A percentile compares a stretch with the other conserved stretches of the same genome.
Conservation (phyloP, 2,329 filamentous ascomycete species). For the Cryphonectria japonica region DNA sequence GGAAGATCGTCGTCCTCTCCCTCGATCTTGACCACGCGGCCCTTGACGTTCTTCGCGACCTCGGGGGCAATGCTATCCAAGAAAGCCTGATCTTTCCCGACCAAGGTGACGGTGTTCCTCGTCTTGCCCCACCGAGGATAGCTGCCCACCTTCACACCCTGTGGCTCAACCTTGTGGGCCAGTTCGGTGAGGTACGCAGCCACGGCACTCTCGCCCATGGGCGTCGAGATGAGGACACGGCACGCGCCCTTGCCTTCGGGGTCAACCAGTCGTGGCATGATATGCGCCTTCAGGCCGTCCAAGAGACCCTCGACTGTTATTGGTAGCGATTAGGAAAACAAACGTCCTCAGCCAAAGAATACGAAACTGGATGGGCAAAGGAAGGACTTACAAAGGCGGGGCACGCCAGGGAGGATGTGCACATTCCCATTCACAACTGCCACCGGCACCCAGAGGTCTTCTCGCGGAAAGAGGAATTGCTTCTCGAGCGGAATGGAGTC, state of each 20-base stretch:
- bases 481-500: constrained; percentile 64
- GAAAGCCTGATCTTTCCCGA: constrained; percentile 72
- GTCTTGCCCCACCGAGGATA: constrained; percentile 92
- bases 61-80: constrained; percentile 80
- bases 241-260: constrained; percentile 80
- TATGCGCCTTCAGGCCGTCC: constrained; percentile 71
- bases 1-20: constrained; percentile 65
- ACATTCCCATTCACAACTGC: constrained; percentile 89
- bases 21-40: constrained; percentile 70
- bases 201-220: constrained; percentile 82
- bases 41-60: constrained; percentile 76
- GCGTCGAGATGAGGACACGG: constrained; percentile 83
- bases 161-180: constrained; percentile 71
- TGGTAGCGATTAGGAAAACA: not conserved
- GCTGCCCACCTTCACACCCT: constrained; percentile 90
- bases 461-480: constrained; percentile 77
- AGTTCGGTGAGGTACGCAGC: constrained; percentile 82
- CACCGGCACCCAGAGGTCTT: constrained; percentile 90
- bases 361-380: not conserved
- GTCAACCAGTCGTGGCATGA: constrained; percentile 74
- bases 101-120: constrained; percentile 87
- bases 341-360: not conserved
- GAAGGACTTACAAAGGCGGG: constrained; percentile 66
- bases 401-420: constrained; percentile 90
- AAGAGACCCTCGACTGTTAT: constrained; percentile 71